phyloP scores from a whole-genome alignment of 352 stramenopile species.

The Pythium sp. region DNA sequence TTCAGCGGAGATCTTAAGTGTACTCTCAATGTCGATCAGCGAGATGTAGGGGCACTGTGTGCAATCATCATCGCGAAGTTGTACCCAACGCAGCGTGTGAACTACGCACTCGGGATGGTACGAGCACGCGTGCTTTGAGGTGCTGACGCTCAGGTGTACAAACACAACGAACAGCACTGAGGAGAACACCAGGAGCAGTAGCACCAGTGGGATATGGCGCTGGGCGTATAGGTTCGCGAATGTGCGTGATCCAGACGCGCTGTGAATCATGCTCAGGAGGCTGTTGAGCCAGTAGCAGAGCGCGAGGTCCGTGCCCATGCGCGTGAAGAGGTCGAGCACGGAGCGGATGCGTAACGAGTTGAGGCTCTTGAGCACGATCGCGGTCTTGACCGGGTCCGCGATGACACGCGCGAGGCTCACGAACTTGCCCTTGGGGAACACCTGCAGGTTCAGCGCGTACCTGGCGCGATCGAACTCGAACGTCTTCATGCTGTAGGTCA shows the following conservation, averaged over 20 bases:
- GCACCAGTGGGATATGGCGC: background rate
- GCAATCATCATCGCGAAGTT: background rate
- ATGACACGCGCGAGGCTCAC: background rate
- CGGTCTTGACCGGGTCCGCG: background rate
- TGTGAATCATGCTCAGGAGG: background rate
- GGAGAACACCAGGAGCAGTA: background rate
- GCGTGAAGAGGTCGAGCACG: slow-evolving; percentile 22
- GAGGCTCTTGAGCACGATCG: slow-evolving; percentile 15
- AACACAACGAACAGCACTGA: background rate
- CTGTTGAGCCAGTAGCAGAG: background rate
- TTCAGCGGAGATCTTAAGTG: background rate
- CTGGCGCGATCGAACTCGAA: background rate
- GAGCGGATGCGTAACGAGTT: slow-evolving; percentile 34
- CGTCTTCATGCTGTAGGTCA: background rate
- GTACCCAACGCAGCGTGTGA: background rate
- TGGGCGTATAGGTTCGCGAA: background rate
- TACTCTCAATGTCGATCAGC: background rate
- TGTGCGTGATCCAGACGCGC: background rate
- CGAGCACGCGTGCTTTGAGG: background rate
- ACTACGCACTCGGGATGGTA: too few species aligned
- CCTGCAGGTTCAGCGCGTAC: background rate
- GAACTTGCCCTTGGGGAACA: background rate
- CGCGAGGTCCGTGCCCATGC: background rate
- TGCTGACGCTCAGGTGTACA: background rate
- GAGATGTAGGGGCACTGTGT: background rate